Percentiles rank a stretch among this genome's conserved stretches.
Conservation (phyloP, 768 basidiomycete genomes). For the Antrodiella citrinella region DNA sequence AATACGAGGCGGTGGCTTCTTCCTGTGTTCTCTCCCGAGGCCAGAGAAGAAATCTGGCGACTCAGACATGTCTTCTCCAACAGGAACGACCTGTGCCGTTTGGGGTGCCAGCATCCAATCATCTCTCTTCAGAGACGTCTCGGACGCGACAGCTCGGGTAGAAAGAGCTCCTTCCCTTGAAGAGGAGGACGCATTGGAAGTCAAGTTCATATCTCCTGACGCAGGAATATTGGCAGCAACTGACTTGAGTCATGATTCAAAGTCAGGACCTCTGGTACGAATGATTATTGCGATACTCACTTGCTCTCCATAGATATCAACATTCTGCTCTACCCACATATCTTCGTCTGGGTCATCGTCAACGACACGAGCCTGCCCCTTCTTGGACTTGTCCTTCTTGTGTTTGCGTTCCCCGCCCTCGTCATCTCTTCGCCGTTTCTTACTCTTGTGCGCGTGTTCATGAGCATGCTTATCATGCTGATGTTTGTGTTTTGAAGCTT, state of each 20-base stretch:
- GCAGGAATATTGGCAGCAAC: constrained; percentile 73
- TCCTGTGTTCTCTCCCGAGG: constrained; percentile 69
- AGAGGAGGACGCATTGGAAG: constrained; percentile 44
- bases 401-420: constrained; percentile 29
- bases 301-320: constrained; percentile 65
- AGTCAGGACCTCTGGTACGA: constrained; percentile 1
- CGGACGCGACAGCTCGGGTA: constrained; percentile 37
- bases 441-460: constrained; percentile 36
- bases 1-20: constrained; percentile 60
- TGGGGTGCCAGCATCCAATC: constrained; percentile 79
- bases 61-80: constrained; percentile 4
- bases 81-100: constrained; percentile 20
- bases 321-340: constrained; percentile 86
- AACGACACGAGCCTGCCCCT: constrained; percentile 36
- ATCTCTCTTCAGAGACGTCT: constrained; percentile 55
- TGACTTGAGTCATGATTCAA: constrained; percentile 29
- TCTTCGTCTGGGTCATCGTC: constrained; percentile 73
- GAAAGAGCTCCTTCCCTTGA: constrained; percentile 32
- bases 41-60: constrained; percentile 75
- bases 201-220: constrained; percentile 60
- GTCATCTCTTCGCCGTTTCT: constrained; percentile 47
- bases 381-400: constrained; percentile 28
- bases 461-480: constrained; percentile 32
- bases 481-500: constrained; percentile 25
- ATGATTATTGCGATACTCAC: constrained; percentile 35